Percentiles rank a stretch among this genome's conserved stretches.
Conservation (phyloP, 2,329 filamentous ascomycete genomes). For the Aspergillus persii region DNA sequence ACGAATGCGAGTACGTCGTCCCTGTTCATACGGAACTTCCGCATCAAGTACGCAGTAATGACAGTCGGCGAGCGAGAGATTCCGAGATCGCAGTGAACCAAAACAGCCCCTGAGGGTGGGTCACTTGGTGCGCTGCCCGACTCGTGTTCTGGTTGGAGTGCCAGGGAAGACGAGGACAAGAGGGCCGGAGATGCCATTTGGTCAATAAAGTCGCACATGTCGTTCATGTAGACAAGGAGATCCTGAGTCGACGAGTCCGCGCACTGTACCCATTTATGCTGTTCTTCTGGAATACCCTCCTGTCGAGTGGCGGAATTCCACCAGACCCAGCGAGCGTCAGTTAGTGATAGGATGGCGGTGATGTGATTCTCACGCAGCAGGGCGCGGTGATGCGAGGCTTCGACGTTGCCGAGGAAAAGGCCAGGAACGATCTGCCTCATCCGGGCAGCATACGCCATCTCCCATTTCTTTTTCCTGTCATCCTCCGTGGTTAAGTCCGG, state of each 20-base stretch:
- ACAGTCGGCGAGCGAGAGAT: conserved; percentile 30
- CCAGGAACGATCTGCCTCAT: conserved; percentile 26
- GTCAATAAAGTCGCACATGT: conserved; percentile 28
- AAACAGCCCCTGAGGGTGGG: conserved; percentile 4
- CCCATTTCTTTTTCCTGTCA: conserved; percentile 8
- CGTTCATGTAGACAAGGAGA: conserved; percentile 25
- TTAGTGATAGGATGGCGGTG: conserved; percentile 24
- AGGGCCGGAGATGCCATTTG: conserved; percentile 19
- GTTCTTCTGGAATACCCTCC: conserved; percentile 21
- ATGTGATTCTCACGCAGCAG: conserved; percentile 23
- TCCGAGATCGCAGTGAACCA: conserved; percentile 28
- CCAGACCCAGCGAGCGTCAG: conserved; percentile 22
- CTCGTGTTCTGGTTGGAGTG: neutral
- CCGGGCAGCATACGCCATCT: conserved; percentile 15
- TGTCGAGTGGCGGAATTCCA: conserved; percentile 21
- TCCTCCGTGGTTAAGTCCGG: too few species aligned
- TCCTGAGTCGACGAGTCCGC: conserved; percentile 29
- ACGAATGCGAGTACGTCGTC: conserved; percentile 21
- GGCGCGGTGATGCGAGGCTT: conserved; percentile 19
- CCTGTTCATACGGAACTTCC: conserved; percentile 18
- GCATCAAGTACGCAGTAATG: conserved; percentile 30
- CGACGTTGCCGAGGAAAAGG: conserved; percentile 26
- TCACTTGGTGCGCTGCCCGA: neutral
- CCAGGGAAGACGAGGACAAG: neutral
- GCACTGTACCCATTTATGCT: conserved; percentile 29